Evolutionary conservation across 495 filamentous ascomycete genomes (phyloP), one percentile per base, ranked within the genome.

Genomic region (Ascobolus immersus): DNA sequence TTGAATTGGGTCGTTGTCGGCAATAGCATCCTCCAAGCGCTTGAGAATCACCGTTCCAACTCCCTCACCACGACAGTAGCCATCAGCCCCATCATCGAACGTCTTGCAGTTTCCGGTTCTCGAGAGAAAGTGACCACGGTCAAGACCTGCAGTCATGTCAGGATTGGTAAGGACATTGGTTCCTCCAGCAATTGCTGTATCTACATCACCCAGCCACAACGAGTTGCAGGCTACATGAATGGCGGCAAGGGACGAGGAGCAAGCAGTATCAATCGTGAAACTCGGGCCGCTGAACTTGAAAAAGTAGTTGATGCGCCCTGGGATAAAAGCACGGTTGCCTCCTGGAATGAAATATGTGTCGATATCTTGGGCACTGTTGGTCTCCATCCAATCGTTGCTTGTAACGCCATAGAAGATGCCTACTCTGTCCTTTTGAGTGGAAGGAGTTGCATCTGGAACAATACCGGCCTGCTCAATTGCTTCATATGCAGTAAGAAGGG

Each of bases 261-360:
- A 93, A 14, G 82, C 82, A 2, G 82, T 90, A 47, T 93, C 82
- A 21, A 89, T 63, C 42, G 68, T 79, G 47, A 77, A 67, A 41
- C 76, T 86, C 0, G 81, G 80, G 0, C 81, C 81, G 39, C 67
- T 73, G 50, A 90, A 89, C 34, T 80, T 80, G 49, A 91, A 79
- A 45, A 77, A 74, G 33, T 65, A 65, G 44, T 86, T 90, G 48
- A 92, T 82, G 20, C 81, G 65, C 2, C 81, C 82, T 0, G 82
- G 78, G 2, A 71, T 73, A 38, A 92, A 91, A 11, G 81, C 80
- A 26, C 78, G 66, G 12, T 82, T 73, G 44, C 76, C 81, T 30
- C 81, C 81, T 0, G 81, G 79, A 47, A 90, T 91, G 55, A 71
- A 91, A 50, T 91, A 92, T 1, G 80, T 91, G 50, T 90, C 81